Base-by-base conservation (phyloP, 345 rosid species). In the Luvunga scandens region DNA sequence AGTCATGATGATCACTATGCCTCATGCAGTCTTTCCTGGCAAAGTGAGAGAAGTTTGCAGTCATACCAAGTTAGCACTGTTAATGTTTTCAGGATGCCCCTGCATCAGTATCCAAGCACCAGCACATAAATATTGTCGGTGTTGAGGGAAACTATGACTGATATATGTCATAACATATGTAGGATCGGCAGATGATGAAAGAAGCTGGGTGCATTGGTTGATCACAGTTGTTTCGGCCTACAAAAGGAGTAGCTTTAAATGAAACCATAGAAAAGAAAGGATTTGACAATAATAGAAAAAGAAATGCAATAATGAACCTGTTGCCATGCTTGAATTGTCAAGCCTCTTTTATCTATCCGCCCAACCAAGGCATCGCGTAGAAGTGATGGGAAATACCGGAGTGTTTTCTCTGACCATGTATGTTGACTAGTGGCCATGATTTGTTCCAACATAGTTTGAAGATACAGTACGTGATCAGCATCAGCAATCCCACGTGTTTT, bases 401-500 rank as follows among this genome's bases (percentile, higher is more conserved):
- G 79, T 28, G 97, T 96, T 82, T 92, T 94, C 78, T 96, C 93
- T 53, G 99, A 96, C 99, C 99, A 96, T 22, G 92, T 88, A 84
- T 96, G 99, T 75, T 90, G 95, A 85, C 97, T 94, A 73, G 97
- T 89, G 67, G 92, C 93, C 78, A 96, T 84, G 83, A 96, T 87
- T 74, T 94, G 98, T 69, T 96, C 99, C 73, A 94, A 81, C 98
- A 94, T 92, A 48, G 90, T 89, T 84, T 89, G 99, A 81, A 96
- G 90, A 85, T 88, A 94, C 72, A 86, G 90, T 80, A 96, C 63
- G 83, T 96, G 98, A 82, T 96, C 99, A 82, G 99, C 97, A 85
- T 96, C 98, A 7, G 99, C 92, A 77, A 94, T 92, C 80, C 99
- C 99, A 39, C 99, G 95, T 63, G 99, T 96, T 86, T 94, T 96